Conservation (phyloP, 257 asterid species). For the Nyctanthes arbortristis region DNA sequence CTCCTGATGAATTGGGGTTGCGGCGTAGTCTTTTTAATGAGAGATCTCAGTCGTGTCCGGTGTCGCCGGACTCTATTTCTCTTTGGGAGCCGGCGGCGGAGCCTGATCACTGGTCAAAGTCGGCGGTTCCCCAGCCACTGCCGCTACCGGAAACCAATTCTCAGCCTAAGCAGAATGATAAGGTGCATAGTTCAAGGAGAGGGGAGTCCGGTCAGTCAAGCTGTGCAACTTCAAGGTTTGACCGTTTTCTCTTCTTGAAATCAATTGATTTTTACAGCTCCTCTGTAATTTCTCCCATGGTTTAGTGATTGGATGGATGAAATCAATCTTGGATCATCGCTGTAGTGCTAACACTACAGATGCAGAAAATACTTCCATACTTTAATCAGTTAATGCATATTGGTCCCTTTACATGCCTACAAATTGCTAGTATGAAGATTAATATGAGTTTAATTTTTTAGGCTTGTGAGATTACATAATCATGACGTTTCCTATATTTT, state of each 20-base stretch:
- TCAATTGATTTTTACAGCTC: not conserved
- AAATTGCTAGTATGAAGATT: not conserved
- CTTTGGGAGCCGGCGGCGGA: constrained; percentile 22
- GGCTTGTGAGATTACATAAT: not conserved
- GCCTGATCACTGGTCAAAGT: constrained; percentile 56
- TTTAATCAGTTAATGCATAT: not conserved
- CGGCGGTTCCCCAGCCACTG: constrained; percentile 77
- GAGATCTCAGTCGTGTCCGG: constrained; percentile 53
- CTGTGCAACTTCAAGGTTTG: constrained; percentile 38
- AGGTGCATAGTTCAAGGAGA: constrained; percentile 26
- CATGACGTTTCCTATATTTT: too few species aligned
- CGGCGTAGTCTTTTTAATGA: constrained; percentile 13
- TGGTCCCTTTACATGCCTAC: not conserved
- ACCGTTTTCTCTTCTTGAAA: not conserved
- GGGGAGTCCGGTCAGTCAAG: constrained; percentile 22
- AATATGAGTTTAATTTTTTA: not conserved
- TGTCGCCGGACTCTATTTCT: constrained; percentile 49
- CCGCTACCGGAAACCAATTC: constrained; percentile 59
- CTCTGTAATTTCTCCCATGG: not conserved
- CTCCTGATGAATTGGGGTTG: constrained; percentile 54
- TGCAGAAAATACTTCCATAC: not conserved
- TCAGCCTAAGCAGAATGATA: constrained; percentile 24
- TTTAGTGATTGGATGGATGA: not conserved
- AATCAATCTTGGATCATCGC: not conserved
- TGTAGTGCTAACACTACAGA: too few species aligned